Percentiles rank a stretch among this genome's conserved stretches.
Conservation (phyloP, 1,139 yeast species). For the Candida sp. region DNA sequence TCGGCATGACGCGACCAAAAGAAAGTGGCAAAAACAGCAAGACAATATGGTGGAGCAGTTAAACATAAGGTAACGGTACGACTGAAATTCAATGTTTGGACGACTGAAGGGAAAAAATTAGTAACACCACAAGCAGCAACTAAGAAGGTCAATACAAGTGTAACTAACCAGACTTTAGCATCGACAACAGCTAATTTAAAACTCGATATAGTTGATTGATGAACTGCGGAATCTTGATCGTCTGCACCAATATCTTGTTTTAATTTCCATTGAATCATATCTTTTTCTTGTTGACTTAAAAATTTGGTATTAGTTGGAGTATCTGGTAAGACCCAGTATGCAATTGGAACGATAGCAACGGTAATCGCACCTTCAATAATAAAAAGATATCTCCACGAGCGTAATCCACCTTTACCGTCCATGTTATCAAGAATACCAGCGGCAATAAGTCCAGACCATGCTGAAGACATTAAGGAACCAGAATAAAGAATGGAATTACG, state of each 20-base stretch:
- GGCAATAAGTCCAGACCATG: slow-evolving; percentile 73
- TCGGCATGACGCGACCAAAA: slow-evolving; percentile 59
- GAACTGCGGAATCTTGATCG: slow-evolving; percentile 35
- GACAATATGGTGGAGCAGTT: slow-evolving; percentile 59
- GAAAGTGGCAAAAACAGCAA: slow-evolving; percentile 53
- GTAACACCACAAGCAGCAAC: slow-evolving; percentile 61
- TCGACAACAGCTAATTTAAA: slow-evolving; percentile 40
- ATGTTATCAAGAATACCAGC: slow-evolving; percentile 40
- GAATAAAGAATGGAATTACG: slow-evolving; percentile 59
- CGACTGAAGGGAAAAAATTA: slow-evolving; percentile 61
- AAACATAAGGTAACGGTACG: slow-evolving; percentile 49
- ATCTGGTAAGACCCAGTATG: slow-evolving; percentile 68
- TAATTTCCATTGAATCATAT: slow-evolving; percentile 44
- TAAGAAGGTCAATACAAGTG: slow-evolving; percentile 44
- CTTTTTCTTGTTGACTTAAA: slow-evolving; percentile 46
- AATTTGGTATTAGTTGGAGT: slow-evolving; percentile 58
- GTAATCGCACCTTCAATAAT: slow-evolving; percentile 74
- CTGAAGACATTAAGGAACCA: slow-evolving; percentile 74
- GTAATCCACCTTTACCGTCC: slow-evolving; percentile 35
- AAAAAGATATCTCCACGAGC: slow-evolving; percentile 73
- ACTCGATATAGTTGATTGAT: slow-evolving; percentile 31
- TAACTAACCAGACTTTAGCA: slow-evolving; percentile 43
- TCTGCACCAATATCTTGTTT: slow-evolving; percentile 36
- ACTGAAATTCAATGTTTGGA: slow-evolving; percentile 48
- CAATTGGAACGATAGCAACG: slow-evolving; percentile 49